These are phyloP conservation scores for Coffea humblotiana DNA, from an alignment of 305 asterid genomes.

Conservation along the genomic window DNA sequence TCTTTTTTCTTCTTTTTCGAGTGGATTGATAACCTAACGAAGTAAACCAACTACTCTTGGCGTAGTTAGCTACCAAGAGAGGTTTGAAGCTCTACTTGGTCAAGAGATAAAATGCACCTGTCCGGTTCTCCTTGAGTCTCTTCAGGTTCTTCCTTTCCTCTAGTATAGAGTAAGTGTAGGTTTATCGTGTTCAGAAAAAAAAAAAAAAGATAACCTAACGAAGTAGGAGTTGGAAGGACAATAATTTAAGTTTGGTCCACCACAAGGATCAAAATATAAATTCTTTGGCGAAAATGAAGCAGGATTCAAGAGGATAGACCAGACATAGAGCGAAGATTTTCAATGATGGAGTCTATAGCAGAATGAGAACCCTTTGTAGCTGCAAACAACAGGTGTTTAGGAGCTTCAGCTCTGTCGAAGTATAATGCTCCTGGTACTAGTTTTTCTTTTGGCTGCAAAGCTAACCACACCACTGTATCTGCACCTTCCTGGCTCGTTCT, in stretches of 20 bases:
- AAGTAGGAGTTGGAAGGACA: neutral
- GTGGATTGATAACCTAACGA: neutral
- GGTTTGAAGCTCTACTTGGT: no score
- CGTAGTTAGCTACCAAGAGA: no score
- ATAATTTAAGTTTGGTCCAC: neutral
- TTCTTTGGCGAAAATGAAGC: neutral
- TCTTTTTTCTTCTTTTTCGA: neutral
- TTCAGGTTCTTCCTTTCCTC: no score
- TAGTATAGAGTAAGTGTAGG: no score
- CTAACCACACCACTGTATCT: slow-evolving; percentile 78
- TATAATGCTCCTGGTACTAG: slow-evolving; percentile 66
- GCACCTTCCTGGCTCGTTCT: slow-evolving; percentile 88
- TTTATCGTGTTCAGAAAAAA: no score
- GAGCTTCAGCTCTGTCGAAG: slow-evolving; percentile 72
- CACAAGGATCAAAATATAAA: neutral
- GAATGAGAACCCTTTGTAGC: slow-evolving; percentile 65
- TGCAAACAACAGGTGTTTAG: slow-evolving; percentile 72
- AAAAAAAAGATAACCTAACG: neutral
- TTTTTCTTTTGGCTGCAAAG: slow-evolving; percentile 77
- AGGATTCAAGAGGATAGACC: slow-evolving; percentile 17
- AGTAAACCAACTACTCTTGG: neutral
- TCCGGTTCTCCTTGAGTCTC: no score
- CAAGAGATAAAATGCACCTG: no score
- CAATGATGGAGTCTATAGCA: slow-evolving; percentile 54
- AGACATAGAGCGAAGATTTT: slow-evolving; percentile 32